Evolutionary conservation across 352 stramenopile genomes (phyloP).

Genomic region (Phytophthora nicotianae): DNA sequence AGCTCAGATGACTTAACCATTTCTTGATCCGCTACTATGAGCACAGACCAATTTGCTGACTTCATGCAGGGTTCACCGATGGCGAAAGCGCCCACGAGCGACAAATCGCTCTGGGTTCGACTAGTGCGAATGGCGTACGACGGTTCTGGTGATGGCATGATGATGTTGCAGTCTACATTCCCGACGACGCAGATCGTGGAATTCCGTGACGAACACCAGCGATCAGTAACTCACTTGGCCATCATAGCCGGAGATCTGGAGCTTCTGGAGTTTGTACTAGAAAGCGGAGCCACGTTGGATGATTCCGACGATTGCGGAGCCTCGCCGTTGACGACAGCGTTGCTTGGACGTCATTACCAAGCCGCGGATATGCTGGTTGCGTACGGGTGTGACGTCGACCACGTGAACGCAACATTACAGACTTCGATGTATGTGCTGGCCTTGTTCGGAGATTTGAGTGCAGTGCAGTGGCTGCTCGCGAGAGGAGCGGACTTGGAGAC

Average conservation of each 20-base stretch:
- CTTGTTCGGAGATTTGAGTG: conserved; percentile 25
- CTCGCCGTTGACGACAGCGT: conserved; percentile 21
- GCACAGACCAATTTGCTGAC: conserved; percentile 18
- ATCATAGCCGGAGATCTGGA: conserved; percentile 25
- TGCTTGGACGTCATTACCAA: conserved; percentile 19
- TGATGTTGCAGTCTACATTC: conserved; percentile 7
- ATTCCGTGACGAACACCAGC: conserved; percentile 29
- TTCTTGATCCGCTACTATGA: conserved; percentile 8
- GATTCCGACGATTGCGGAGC: conserved; percentile 16
- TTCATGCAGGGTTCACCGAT: conserved; percentile 28
- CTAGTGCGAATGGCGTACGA: conserved; percentile 8
- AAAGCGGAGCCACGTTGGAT: conserved; percentile 20
- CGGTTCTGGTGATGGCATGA: conserved; percentile 4
- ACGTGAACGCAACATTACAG: conserved; percentile 27
- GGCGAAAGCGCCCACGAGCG: conserved; percentile 11
- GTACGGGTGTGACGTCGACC: conserved; percentile 34
- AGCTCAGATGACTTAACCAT: conserved; percentile 16
- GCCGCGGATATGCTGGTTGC: conserved; percentile 31
- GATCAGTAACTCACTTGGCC: conserved; percentile 37
- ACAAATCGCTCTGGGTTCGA: conserved; percentile 22
- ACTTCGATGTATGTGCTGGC: conserved; percentile 45
- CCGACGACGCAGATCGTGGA: conserved; percentile 3
- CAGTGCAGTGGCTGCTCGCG: conserved; percentile 35
- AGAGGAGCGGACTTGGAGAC: conserved; percentile 40
- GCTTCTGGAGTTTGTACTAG: conserved; percentile 36